phyloP scores from a whole-genome alignment of 805 yeast genomes.

The Candida succiphila region DNA sequence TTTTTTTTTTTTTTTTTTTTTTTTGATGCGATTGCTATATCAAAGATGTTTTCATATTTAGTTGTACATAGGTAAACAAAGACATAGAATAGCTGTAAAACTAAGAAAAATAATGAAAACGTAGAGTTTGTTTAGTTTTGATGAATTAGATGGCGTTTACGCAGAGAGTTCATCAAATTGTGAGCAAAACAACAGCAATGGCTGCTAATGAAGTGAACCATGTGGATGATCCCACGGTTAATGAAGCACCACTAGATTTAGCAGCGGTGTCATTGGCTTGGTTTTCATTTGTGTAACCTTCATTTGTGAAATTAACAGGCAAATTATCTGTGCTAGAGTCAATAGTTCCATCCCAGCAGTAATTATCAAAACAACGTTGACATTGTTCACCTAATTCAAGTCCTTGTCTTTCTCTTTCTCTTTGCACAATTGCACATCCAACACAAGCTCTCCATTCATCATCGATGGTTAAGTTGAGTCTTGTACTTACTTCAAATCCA shows the following conservation, averaged over 20 bases:
- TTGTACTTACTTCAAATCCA: slow-evolving; percentile 64
- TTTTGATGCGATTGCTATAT: too few relatives aligned
- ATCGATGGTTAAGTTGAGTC: slow-evolving; percentile 59
- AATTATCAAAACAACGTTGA: slow-evolving; percentile 53
- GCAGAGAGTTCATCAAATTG: too few relatives aligned
- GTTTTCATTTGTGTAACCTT: slow-evolving; percentile 20
- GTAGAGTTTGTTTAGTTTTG: too few relatives aligned
- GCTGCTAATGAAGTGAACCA: background rate
- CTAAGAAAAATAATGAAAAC: too few relatives aligned
- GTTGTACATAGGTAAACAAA: too few relatives aligned
- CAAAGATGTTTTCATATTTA: too few relatives aligned
- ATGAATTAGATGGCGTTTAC: too few relatives aligned
- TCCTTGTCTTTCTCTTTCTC: slow-evolving; percentile 63
- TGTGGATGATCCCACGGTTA: background rate
- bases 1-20: too few relatives aligned
- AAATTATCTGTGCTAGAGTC: slow-evolving; percentile 6
- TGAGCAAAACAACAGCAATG: background rate
- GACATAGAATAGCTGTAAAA: too few relatives aligned
- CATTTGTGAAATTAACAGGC: slow-evolving; percentile 27
- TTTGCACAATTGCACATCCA: slow-evolving; percentile 74
- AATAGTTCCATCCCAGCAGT: slow-evolving; percentile 45
- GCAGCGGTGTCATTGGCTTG: background rate
- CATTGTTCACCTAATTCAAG: slow-evolving; percentile 60
- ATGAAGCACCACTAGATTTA: background rate
- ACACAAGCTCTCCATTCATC: slow-evolving; percentile 64